phyloP scores from a whole-genome alignment of 257 asterid species.

The Solanum piurae region DNA sequence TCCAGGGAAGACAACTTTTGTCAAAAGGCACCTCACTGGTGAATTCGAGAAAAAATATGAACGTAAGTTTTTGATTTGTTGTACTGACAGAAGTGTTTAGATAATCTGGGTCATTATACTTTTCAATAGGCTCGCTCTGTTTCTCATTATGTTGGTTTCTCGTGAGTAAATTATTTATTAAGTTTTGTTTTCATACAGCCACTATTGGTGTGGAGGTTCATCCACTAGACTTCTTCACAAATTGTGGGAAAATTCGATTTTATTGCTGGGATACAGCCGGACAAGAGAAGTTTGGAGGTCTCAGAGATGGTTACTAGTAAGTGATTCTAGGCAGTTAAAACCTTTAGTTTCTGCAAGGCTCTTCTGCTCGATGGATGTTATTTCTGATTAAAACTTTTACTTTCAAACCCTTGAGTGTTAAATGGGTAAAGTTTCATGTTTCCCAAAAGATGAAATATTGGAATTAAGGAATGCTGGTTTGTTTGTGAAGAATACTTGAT shows the following conservation, averaged over 20 bases:
- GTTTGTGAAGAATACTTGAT: neutral
- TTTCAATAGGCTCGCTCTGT: neutral
- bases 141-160: neutral
- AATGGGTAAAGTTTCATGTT: neutral
- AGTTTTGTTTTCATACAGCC: conserved; percentile 21
- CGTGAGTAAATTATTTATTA: neutral
- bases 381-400: neutral
- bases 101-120: neutral
- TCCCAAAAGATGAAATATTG: neutral
- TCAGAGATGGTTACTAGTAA: conserved; percentile 78
- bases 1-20: conserved; percentile 78
- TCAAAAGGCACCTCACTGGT: conserved; percentile 83
- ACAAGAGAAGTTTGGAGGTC: conserved; percentile 73
- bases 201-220: conserved; percentile 82
- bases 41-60: conserved; percentile 90
- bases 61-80: conserved; percentile 23
- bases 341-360: neutral
- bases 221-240: conserved; percentile 70
- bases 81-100: neutral
- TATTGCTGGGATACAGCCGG: conserved; percentile 90
- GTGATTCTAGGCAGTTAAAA: conserved; percentile 4
- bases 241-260: conserved; percentile 64
- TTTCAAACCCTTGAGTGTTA: neutral
- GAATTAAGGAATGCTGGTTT: neutral
- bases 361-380: neutral